These are phyloP conservation scores for Urostyla sp. DNA, from an alignment of 73 alveolate species.

Conservation along the genomic window DNA sequence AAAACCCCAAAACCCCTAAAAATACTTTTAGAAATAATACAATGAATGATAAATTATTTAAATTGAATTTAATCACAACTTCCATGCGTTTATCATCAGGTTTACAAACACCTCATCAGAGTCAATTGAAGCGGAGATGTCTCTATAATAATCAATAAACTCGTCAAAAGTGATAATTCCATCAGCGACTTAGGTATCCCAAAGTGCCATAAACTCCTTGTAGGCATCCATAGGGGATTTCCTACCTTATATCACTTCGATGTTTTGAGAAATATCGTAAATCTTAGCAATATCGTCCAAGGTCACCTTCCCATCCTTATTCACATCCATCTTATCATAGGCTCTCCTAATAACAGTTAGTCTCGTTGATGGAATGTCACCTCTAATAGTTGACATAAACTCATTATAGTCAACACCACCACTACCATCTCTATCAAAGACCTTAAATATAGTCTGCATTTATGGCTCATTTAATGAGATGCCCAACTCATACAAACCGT, in stretches of 20 bases:
- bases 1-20: not conserved
- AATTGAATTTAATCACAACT: conserved; percentile 37
- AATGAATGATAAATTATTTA: not conserved
- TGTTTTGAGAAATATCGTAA: conserved; percentile 88
- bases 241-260: conserved; percentile 86
- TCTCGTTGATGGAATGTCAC: conserved; percentile 83
- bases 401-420: conserved; percentile 88
- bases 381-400: conserved; percentile 76
- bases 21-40: too few species aligned
- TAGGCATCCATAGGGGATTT: conserved; percentile 84
- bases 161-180: conserved; percentile 91
- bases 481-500: conserved; percentile 84
- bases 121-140: conserved; percentile 89
- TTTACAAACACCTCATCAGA: conserved; percentile 84
- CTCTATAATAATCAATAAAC: conserved; percentile 89
- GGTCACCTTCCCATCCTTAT: conserved; percentile 79
- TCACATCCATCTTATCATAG: conserved; percentile 77
- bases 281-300: conserved; percentile 85
- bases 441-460: conserved; percentile 51
- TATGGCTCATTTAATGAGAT: conserved; percentile 73
- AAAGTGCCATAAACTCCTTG: conserved; percentile 75
- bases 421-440: conserved; percentile 83
- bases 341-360: conserved; percentile 78
- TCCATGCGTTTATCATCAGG: conserved; percentile 86
- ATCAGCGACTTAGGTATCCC: conserved; percentile 86